Evolutionary conservation across 2,329 filamentous ascomycete species (phyloP), one percentile per base, ranked within the genome.

Genomic region (Chaetomium sp.): DNA sequence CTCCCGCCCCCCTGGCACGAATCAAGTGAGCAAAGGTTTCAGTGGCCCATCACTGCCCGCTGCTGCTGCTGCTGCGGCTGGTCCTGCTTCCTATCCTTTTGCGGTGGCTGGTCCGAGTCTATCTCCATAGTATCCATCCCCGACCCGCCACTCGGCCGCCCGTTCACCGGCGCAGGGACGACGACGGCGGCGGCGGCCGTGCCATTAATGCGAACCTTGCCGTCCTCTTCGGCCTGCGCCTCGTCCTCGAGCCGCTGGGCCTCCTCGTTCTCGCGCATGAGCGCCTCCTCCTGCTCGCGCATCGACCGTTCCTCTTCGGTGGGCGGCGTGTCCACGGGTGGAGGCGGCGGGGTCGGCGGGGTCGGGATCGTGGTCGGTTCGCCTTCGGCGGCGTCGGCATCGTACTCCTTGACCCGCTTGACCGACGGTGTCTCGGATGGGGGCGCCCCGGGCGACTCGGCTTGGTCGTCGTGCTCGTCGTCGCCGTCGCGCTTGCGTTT

Each of bases 401-500:
- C 75, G 57, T 79, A 76, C 10, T 71, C 72, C 38, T 81, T 72
- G 47, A 68, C 54, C 13, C 69, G 70, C 80, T 86, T 87, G 31
- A 82, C 75, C 45, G 80, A 83, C 25, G 84, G 84, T n/a, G 81
- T 80, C 69, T 88, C 87, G 1, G 79, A 80, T 1, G 85, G 83
- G 9, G 65, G 50, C 1, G 82, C 84, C 45, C 76, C 79, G 1
- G 79, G 77, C 31, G 81, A 81, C 19, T 77, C 79, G 42, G 68
- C 42, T 70, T 56, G 51, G 19, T 53, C 45, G 21, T 59, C 33
- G 29, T n/a, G 42, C 19, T 73, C 72, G 13, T 63, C 33, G 42
- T 73, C 72, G 13, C 81, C 79, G 10, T 81, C 79, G 56, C 88
- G 83, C 75, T 92, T 92, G 10, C 90, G 85, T 75, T 92, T 92